Evolutionary conservation across 768 basidiomycete species (phyloP).

Genomic region (Rhizopogon roseolus): DNA sequence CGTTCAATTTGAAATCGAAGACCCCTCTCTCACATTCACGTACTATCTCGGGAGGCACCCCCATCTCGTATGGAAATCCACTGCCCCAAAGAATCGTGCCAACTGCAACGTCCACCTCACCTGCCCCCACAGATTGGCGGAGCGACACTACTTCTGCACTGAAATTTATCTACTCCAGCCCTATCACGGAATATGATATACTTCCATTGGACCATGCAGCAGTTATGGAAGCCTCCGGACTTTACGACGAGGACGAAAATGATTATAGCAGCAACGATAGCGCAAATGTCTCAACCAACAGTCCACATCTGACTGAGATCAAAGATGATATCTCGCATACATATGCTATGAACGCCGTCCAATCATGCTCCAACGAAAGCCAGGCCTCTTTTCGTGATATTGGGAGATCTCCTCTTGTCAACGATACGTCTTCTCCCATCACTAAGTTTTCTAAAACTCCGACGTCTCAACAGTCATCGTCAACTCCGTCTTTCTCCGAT

Average conservation of each 20-base stretch:
- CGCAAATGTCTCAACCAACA: background rate
- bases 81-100: background rate
- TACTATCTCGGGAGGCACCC: background rate
- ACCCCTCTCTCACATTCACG: conserved; percentile 7
- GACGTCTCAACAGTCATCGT: background rate
- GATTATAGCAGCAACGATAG: background rate
- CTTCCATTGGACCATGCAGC: background rate
- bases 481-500: background rate
- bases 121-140: background rate
- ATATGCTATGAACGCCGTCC: background rate
- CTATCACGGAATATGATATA: background rate
- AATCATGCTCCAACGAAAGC: background rate
- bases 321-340: background rate
- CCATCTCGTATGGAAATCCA: conserved; percentile 1
- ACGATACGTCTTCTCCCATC: background rate
- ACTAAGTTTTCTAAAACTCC: background rate
- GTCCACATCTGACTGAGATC: background rate
- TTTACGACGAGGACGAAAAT: background rate
- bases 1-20: background rate
- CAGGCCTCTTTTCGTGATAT: background rate
- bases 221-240: conserved; percentile 3
- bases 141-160: background rate
- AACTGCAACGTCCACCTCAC: background rate
- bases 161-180: background rate
- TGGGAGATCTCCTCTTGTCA: background rate